A percentile compares a stretch with the other conserved stretches of the same genome.
Evolutionary conservation across 768 basidiomycete species (phyloP).

Genomic region (Russula sp.): DNA sequence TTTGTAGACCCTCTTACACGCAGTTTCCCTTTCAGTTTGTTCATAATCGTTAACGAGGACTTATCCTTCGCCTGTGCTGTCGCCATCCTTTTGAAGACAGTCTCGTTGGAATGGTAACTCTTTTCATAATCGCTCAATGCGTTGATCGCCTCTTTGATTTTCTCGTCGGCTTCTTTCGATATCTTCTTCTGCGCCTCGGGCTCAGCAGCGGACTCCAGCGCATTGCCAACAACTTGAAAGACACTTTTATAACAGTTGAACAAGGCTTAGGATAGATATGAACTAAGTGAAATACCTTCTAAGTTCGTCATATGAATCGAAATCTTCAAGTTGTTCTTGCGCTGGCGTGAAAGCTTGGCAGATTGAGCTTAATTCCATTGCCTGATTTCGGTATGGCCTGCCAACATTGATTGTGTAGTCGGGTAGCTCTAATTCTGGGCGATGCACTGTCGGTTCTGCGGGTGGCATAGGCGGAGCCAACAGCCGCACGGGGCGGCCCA

Average conservation of each 20-base stretch:
- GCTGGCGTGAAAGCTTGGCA: not conserved
- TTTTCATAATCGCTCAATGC: not conserved
- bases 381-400: not conserved
- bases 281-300: not conserved
- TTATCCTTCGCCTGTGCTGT: not conserved
- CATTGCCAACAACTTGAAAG: not conserved
- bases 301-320: not conserved
- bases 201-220: slow-evolving; percentile 1
- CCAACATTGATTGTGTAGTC: not conserved
- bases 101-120: not conserved
- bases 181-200: not conserved
- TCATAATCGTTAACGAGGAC: not conserved
- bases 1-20: not conserved
- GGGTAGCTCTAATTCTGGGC: not conserved
- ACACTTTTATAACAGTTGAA: not conserved
- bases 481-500: not conserved
- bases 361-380: not conserved
- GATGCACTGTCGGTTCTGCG: not conserved
- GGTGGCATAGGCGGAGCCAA: not conserved
- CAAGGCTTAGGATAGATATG: not conserved
- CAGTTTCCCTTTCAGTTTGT: not conserved
- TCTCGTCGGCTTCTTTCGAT: not conserved
- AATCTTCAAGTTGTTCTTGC: not conserved
- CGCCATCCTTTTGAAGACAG: not conserved
- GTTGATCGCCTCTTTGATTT: not conserved